Evolutionary conservation across 208 protist genomes (phyloP).

Genomic region (Crithidia fasciculata): DNA sequence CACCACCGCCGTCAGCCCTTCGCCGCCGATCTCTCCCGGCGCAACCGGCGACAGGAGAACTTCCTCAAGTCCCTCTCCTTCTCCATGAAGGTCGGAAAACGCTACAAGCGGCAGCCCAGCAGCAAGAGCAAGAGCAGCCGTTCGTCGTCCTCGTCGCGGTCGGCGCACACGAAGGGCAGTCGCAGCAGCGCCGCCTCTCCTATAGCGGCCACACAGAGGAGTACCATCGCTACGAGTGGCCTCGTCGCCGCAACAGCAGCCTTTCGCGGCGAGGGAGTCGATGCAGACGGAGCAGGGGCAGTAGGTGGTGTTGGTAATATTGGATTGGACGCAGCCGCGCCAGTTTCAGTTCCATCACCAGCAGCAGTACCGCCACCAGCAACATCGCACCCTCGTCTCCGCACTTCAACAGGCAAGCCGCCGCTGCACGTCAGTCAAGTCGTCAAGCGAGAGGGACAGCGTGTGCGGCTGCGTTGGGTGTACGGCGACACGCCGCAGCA

Average conservation of each 20-base stretch:
- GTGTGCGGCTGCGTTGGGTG: constrained; percentile 35
- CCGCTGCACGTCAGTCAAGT: constrained; percentile 31
- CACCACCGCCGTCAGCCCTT: constrained; percentile 21
- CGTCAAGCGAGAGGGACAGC: constrained; percentile 32
- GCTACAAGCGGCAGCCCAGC: constrained; percentile 16
- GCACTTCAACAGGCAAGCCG: constrained; percentile 10
- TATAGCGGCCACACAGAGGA: neutral
- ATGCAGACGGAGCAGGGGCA: no score
- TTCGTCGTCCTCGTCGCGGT: constrained; percentile 8
- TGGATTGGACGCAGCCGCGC: neutral
- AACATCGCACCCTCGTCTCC: constrained; percentile 17
- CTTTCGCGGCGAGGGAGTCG: neutral
- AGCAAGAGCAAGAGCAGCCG: constrained; percentile 29
- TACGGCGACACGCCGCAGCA: constrained; percentile 22
- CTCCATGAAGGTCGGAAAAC: constrained; percentile 23
- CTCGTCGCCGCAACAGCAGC: neutral
- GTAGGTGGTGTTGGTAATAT: neutral
- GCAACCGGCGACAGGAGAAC: constrained; percentile 27
- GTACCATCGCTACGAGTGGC: neutral
- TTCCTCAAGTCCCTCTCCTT: constrained; percentile 32
- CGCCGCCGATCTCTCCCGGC: constrained; percentile 22
- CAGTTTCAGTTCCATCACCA: neutral
- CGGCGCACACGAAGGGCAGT: constrained; percentile 4
- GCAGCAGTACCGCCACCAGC: neutral
- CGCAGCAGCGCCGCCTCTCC: neutral